A percentile compares a stretch with the other conserved stretches of the same genome.
phyloP scores from a whole-genome alignment of 108 stramenopile genomes.

The Skeletonema costatum region DNA sequence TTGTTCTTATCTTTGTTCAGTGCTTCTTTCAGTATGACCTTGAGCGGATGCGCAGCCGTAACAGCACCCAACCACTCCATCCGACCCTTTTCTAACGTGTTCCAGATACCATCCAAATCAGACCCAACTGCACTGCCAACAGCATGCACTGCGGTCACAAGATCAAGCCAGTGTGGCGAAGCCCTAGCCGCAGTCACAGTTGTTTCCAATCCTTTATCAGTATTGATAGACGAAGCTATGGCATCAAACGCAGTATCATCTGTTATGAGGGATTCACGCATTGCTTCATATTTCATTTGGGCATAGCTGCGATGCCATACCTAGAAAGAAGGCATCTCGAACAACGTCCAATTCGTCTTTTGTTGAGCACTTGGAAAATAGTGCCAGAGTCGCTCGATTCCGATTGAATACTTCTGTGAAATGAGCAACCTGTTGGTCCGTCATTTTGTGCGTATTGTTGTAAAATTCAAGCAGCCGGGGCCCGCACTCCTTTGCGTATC shows the following conservation, averaged over 20 bases:
- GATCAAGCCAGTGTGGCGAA: slow-evolving; percentile 39
- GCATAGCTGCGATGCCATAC: slow-evolving; percentile 75
- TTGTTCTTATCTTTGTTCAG: slow-evolving; percentile 43
- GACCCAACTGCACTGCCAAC: slow-evolving; percentile 45
- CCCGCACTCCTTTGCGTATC: too few relatives aligned
- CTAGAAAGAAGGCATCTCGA: slow-evolving; percentile 63
- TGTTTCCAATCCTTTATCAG: slow-evolving; percentile 42
- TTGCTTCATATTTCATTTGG: slow-evolving; percentile 65
- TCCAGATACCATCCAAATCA: slow-evolving; percentile 61
- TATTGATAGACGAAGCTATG: slow-evolving; percentile 32
- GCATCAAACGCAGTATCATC: slow-evolving; percentile 39
- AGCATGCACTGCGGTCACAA: slow-evolving; percentile 38
- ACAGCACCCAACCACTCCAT: slow-evolving; percentile 57
- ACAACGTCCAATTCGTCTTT: slow-evolving; percentile 58
- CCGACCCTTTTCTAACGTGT: slow-evolving; percentile 54
- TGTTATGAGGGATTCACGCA: slow-evolving; percentile 35
- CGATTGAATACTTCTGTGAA: slow-evolving; percentile 71
- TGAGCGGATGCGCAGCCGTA: slow-evolving; percentile 55
- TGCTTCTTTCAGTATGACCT: slow-evolving; percentile 55
- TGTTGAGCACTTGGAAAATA: slow-evolving; percentile 59
- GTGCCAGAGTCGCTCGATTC: slow-evolving; percentile 57
- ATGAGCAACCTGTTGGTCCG: neutral
- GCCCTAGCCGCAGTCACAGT: slow-evolving; percentile 50
- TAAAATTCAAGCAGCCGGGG: too few relatives aligned
- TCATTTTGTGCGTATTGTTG: neutral